Evolutionary conservation across 2,329 filamentous ascomycete genomes (phyloP).

Genomic region (Mycosphaerella arachidis): DNA sequence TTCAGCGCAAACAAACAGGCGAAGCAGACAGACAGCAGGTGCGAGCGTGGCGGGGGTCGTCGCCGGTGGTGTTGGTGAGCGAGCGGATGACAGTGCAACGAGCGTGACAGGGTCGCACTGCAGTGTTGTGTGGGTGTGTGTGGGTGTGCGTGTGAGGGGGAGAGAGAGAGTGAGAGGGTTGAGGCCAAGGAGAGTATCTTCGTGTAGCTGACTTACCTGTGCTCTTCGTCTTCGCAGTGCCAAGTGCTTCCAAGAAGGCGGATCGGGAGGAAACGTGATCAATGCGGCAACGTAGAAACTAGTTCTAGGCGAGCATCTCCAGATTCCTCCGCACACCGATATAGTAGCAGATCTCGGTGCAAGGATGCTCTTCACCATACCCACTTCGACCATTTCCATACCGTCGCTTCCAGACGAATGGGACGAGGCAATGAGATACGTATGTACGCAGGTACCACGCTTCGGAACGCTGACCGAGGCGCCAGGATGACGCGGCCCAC

Average conservation of each 20-base stretch:
- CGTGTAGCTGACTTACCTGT: neutral
- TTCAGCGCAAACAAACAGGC: neutral
- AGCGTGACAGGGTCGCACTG: neutral
- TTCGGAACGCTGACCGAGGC: no score
- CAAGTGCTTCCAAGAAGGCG: no score
- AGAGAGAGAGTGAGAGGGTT: neutral
- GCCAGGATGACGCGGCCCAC: no score
- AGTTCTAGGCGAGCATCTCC: no score
- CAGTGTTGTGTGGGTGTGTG: neutral
- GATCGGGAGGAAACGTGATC: no score
- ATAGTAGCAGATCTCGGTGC: neutral
- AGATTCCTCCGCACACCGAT: neutral
- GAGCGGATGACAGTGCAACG: neutral
- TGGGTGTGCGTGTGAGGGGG: no score
- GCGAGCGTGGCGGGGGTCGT: neutral
- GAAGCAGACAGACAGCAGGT: neutral
- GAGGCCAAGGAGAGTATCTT: neutral
- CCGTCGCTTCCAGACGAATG: no score
- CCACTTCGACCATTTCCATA: neutral
- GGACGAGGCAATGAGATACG: no score
- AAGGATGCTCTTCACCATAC: neutral
- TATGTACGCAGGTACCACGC: no score
- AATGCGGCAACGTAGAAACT: no score
- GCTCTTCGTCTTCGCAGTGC: no score
- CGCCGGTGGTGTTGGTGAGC: neutral